These are phyloP conservation scores for Wickerhamiella sergipiensis DNA, from an alignment of 805 yeast genomes.

Conservation along the genomic window DNA sequence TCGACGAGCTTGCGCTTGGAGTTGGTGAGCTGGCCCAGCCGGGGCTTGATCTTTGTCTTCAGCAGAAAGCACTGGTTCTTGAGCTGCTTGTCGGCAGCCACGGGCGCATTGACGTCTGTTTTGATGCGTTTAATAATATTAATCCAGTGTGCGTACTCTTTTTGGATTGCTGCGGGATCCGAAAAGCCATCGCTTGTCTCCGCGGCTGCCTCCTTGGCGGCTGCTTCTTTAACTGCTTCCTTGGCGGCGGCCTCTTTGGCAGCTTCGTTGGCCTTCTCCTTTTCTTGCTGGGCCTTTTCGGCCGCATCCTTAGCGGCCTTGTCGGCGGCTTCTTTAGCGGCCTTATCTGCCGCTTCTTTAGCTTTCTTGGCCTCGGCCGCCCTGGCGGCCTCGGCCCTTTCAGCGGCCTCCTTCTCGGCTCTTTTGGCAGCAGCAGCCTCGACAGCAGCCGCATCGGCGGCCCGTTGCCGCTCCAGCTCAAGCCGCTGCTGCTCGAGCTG, in stretches of 20 bases:
- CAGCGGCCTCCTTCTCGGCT: slow-evolving; percentile 4
- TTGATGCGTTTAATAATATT: slow-evolving; percentile 37
- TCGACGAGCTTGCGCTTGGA: slow-evolving; percentile 43
- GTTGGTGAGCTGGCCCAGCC: slow-evolving; percentile 81
- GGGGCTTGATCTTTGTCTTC: slow-evolving; percentile 70
- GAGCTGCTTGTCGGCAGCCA: slow-evolving; percentile 37
- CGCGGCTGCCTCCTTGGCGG: background rate
- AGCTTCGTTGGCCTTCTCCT: background rate
- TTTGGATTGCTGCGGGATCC: slow-evolving; percentile 19
- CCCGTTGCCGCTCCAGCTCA: background rate
- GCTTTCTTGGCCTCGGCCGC: slow-evolving; percentile 9
- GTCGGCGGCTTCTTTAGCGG: slow-evolving; percentile 19
- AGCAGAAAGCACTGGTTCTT: slow-evolving; percentile 44
- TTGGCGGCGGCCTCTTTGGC: background rate
- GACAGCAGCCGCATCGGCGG: slow-evolving; percentile 12
- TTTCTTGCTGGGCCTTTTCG: no score
- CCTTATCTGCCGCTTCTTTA: slow-evolving; percentile 6
- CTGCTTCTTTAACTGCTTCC: background rate
- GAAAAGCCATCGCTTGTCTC: no score
- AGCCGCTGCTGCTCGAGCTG: background rate
- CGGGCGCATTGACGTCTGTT: slow-evolving; percentile 38
- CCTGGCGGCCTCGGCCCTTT: slow-evolving; percentile 4
- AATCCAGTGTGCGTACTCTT: slow-evolving; percentile 22
- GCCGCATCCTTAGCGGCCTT: background rate
- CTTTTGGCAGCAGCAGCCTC: slow-evolving; percentile 10